phyloP scores from a whole-genome alignment of 176 grass and related monocot species.

The Oryza officinalis region DNA sequence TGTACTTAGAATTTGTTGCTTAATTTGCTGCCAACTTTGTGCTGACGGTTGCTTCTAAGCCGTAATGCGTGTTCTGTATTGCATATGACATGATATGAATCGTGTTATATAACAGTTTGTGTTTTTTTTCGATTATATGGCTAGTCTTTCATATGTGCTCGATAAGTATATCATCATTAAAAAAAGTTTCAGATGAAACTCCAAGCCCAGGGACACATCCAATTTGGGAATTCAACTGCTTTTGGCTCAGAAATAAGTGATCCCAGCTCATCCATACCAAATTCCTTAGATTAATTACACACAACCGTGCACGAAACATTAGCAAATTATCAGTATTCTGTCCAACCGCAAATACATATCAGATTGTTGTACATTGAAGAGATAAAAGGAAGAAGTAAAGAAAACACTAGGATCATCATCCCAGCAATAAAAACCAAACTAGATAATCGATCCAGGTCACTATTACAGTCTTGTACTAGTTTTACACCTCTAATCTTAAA shows the following conservation, averaged over 20 bases:
- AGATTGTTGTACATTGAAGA: slow-evolving; percentile 7
- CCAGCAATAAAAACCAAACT: background rate
- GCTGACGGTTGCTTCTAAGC: background rate
- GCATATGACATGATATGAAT: background rate
- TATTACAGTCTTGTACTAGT: background rate
- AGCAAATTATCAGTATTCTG: background rate
- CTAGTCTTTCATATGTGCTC: background rate
- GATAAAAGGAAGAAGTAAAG: background rate
- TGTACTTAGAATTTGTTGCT: background rate
- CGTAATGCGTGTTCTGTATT: background rate
- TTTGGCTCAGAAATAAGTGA: background rate
- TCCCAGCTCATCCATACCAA: background rate
- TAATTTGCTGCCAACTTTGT: background rate
- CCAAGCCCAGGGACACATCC: background rate
- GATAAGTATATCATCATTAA: background rate
- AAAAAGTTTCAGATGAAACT: background rate
- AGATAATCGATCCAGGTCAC: slow-evolving; percentile 1
- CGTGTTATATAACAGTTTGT: background rate
- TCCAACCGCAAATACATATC: background rate
- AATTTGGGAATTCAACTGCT: background rate
- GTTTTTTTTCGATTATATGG: background rate
- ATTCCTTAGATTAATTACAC: background rate
- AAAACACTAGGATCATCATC: slow-evolving; percentile 17
- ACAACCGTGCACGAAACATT: background rate
- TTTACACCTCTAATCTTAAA: slow-evolving; percentile 22